Evolutionary conservation across 164 flowering plant genomes (phyloP).

Genomic region (Houttuynia cordata): DNA sequence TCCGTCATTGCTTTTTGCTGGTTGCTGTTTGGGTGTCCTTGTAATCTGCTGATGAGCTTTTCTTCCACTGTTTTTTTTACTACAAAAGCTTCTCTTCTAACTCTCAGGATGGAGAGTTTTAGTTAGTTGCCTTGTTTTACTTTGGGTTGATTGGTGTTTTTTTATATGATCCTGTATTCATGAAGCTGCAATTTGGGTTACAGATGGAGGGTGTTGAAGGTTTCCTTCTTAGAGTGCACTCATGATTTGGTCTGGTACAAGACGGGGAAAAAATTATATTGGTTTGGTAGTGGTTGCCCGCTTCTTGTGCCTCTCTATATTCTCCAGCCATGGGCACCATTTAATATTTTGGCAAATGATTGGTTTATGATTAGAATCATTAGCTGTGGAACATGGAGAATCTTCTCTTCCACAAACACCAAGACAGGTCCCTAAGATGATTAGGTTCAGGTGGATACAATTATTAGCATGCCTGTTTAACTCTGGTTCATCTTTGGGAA

Average conservation of each 20-base stretch:
- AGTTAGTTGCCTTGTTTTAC: not conserved
- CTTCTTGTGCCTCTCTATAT: not conserved
- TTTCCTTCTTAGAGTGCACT: not conserved
- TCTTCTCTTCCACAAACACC: not conserved
- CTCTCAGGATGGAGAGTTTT: not conserved
- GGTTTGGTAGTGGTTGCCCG: not conserved
- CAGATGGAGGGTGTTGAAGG: slow-evolving; percentile 1
- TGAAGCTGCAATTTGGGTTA: not conserved
- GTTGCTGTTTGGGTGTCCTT: not conserved
- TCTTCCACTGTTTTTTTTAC: not conserved
- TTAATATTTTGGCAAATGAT: not conserved
- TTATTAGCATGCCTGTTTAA: not conserved
- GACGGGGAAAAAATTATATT: not conserved
- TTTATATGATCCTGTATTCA: not conserved
- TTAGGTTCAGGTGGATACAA: not conserved
- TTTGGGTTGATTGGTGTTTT: not conserved
- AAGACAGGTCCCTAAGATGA: not conserved
- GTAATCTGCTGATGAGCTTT: too few species aligned
- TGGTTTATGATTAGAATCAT: not conserved
- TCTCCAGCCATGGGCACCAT: not conserved
- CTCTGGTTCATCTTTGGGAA: not conserved
- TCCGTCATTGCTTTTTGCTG: not conserved
- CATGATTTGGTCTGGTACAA: not conserved
- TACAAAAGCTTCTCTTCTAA: not conserved
- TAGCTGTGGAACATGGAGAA: not conserved